Evolutionary conservation across 768 basidiomycete species (phyloP), one percentile per base, ranked within the genome.

Genomic region (Nevesoporus exiguus): DNA sequence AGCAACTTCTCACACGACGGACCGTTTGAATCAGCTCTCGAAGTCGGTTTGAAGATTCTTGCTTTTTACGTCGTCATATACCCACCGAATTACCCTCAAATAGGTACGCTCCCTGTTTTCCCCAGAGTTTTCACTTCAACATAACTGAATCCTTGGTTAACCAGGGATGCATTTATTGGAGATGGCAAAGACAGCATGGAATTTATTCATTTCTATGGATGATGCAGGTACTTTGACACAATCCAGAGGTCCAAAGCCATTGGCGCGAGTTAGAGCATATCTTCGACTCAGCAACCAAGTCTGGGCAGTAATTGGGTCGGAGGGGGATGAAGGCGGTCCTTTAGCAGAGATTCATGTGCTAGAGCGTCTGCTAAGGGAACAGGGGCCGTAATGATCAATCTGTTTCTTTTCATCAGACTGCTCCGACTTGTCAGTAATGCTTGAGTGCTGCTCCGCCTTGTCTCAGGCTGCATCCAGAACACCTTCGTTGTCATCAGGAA

Each of bases 81-180:
- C 61, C 88, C 90, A 1, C 72, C 70, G 2, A 85, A 86, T 62
- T 90, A 90, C 67, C 90, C 90, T n/a, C 87, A 90, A 59, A 88
- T 85, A 24, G 90, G 90, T 88, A 50, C 58, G 79, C 66, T 30
- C 13, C 14, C 15, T 10, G 0, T 9, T 27, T 40, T 25, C 24
- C 5, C 3, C 22, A 6, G 7, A 5, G 9, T 19, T 30, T 17
- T 49, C 39, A n/a, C 27, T 22, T 22, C 3, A 13, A 19, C 6
- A n/a, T 7, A 7, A 27, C 17, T 27, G 15, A 14, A 21, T 25
- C 5, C 24, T 52, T 21, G 17, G 31, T 56, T 15, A 2, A 33
- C 44, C 34, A 93, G 90, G 89, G 14, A 75, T 90, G 73, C 90
- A 93, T 67, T 71, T 83, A 11, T 66, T 91, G 19, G 90, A 92